Evolutionary conservation across 2,329 filamentous ascomycete genomes (phyloP), one percentile per base, ranked within the genome.

Genomic region (Metarhizium humberi): DNA sequence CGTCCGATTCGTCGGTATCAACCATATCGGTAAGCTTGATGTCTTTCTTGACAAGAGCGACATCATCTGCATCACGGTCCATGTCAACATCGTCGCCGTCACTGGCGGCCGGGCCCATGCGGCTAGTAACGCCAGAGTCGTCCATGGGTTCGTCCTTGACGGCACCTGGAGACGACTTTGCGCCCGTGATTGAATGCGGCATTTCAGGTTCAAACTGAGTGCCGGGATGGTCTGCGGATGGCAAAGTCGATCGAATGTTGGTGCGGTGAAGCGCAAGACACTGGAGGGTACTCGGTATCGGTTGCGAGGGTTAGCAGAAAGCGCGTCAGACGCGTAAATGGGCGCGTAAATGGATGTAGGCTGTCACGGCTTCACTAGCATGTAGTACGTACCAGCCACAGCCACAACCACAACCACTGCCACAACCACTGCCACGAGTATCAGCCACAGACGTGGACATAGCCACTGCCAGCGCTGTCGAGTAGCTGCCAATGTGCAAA

Each of bases 1-100:
- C 80, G 59, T 85, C 81, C 2, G 79, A 82, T 48, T 82, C 80
- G 18, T 74, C 73, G 59, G 82, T 80, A 38, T 72, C 76, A 55
- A 85, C 85, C 11, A 86, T 61, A 4, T 84, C 79, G 51, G 84
- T 81, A 6, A 86, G 69, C 55, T 80, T 82, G 48, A 76, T 69
- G 45, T 78, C 74, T 29, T 75, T 72, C 57, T 76, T 75, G 14
- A 51, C 59, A 2, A 64, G 59, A 13, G 57, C 55, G 13, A 64
- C 56, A 42, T 66, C 59, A 42, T 68, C 60, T 29, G 65, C 58
- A 50, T 72, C 71, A 51, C 71, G 69, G 25, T 62, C 66, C 74
- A 77, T 77, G 43, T 71, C 68, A 54, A 75, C 67, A 53, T 77
- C 73, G 53, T 60, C 73, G 53, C 60, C 67, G 42, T 69, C 69